A percentile compares a stretch with the other conserved stretches of the same genome.
Conservation (phyloP, 1,284 basidiomycete genomes). For the Pterula multifida region DNA sequence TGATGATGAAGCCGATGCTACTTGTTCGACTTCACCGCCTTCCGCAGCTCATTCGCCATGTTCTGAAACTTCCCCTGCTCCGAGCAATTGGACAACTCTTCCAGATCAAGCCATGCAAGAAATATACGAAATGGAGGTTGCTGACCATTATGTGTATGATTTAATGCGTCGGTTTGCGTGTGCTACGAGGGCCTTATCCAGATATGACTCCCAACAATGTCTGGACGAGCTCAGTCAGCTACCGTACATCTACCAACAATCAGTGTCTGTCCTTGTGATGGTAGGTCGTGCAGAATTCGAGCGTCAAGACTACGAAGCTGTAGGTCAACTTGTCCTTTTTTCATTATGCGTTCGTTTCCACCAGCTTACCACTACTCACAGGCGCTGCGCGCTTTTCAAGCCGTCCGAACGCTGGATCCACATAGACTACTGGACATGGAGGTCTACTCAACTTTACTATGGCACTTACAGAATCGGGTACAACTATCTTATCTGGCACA, state of each 20-base stretch:
- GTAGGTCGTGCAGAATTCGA: constrained; percentile 83
- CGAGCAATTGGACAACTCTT: constrained; percentile 41
- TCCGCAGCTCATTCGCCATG: constrained; percentile 46
- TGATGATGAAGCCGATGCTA: constrained; percentile 43
- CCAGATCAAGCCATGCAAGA: constrained; percentile 62
- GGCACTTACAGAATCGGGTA: constrained; percentile 78
- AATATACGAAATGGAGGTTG: constrained; percentile 54
- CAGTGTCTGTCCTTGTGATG: constrained; percentile 69
- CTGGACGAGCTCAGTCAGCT: constrained; percentile 66
- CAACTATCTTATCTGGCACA: constrained; percentile 85
- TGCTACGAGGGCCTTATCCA: constrained; percentile 59
- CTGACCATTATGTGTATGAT: constrained; percentile 75
- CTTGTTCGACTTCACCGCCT: constrained; percentile 43
- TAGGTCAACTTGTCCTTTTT: constrained; percentile 35
- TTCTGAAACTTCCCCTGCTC: constrained; percentile 48
- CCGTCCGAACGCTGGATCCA: constrained; percentile 70
- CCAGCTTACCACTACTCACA: constrained; percentile 21
- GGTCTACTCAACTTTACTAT: constrained; percentile 85
- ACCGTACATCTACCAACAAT: constrained; percentile 64
- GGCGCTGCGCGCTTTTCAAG: constrained; percentile 82
- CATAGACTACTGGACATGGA: constrained; percentile 87
- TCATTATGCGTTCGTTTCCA: constrained; percentile 10
- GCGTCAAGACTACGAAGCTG: constrained; percentile 73
- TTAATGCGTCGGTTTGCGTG: constrained; percentile 72
- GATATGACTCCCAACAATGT: constrained; percentile 68